Conservation (phyloP, 2,329 filamentous ascomycete genomes). For the Lachnellula occidentalis region DNA sequence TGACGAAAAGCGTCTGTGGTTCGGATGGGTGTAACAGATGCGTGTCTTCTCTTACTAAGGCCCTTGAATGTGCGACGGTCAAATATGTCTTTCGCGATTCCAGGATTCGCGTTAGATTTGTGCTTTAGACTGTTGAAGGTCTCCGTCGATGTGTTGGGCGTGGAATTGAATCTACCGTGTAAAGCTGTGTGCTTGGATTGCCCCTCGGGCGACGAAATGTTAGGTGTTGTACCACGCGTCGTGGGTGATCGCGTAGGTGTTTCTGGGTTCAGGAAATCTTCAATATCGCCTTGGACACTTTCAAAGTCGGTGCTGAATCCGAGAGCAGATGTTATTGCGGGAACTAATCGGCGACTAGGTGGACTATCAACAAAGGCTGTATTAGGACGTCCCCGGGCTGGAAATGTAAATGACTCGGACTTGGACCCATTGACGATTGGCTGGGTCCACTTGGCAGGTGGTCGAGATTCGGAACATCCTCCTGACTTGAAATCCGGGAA, state of each 20-base stretch:
- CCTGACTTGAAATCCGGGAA: background rate
- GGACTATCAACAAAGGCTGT: background rate
- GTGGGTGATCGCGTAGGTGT: background rate
- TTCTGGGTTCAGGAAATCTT: background rate
- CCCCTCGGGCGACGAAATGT: background rate
- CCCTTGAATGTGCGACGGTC: background rate
- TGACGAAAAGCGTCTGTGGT: background rate
- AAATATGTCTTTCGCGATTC: background rate
- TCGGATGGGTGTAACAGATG: background rate
- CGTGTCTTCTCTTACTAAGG: background rate
- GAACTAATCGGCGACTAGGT: background rate
- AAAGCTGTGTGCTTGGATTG: background rate
- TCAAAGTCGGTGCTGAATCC: background rate
- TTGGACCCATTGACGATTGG: background rate
- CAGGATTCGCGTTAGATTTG: background rate
- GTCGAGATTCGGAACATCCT: background rate
- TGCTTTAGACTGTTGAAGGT: background rate
- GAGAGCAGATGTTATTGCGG: background rate
- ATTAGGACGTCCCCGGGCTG: background rate
- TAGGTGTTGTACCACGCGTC: background rate
- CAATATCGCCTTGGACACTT: background rate
- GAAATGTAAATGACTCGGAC: background rate
- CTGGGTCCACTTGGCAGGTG: too few species aligned
- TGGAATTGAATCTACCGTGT: background rate
- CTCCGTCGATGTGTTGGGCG: background rate